These are phyloP conservation scores for Boechera stricta DNA, from an alignment of 345 rosid genomes.

Conservation along the genomic window DNA sequence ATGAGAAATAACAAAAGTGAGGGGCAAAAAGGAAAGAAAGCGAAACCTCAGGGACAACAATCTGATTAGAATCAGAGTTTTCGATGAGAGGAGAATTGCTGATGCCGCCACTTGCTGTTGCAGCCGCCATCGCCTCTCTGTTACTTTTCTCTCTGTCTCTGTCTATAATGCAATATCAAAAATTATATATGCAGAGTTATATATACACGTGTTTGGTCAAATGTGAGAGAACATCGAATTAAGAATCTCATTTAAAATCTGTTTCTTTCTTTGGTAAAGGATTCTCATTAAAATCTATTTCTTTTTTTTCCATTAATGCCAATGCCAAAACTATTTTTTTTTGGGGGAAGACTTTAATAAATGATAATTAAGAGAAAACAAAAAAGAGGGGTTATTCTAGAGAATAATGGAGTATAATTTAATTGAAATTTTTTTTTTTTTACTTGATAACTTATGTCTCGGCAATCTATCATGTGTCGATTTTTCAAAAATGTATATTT, in stretches of 20 bases:
- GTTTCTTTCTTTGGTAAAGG: too few species aligned
- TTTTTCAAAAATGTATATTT: neutral
- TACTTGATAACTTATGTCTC: neutral
- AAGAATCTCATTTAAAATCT: neutral
- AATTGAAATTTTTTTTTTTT: too few species aligned
- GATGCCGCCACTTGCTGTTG: slow-evolving; percentile 40
- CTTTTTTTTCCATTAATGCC: neutral
- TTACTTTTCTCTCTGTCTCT: slow-evolving; percentile 8
- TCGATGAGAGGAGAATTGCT: slow-evolving; percentile 61
- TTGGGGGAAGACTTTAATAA: neutral
- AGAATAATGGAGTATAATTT: too few species aligned
- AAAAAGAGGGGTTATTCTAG: too few species aligned
- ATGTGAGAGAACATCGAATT: neutral
- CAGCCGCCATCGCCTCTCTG: slow-evolving; percentile 41
- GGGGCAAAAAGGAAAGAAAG: neutral
- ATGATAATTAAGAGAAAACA: neutral
- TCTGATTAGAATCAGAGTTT: slow-evolving; percentile 54
- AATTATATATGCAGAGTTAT: neutral
- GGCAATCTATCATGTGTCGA: slow-evolving; percentile 4
- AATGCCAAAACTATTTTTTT: neutral
- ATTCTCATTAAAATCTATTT: too few species aligned
- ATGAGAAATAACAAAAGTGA: neutral
- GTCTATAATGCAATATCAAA: neutral
- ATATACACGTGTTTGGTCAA: neutral
- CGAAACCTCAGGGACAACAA: slow-evolving; percentile 77